These are phyloP conservation scores for Coniochaeta ligniaria DNA, from an alignment of 2,329 filamentous ascomycete genomes.

Conservation along the genomic window DNA sequence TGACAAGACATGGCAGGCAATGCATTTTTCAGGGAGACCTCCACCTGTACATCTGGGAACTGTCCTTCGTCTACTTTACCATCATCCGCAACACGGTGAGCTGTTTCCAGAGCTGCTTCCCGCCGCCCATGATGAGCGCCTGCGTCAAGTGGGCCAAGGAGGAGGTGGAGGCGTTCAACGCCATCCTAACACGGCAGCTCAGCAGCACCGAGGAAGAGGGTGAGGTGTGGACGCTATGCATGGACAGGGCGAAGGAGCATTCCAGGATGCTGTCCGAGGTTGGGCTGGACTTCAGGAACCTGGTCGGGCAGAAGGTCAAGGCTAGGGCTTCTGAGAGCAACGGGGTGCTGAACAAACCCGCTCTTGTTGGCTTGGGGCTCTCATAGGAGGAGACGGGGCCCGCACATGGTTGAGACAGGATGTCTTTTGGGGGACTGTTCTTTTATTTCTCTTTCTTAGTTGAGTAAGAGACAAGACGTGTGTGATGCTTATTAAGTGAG, in stretches of 20 bases:
- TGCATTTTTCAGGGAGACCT: slow-evolving; percentile 94
- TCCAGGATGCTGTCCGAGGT: slow-evolving; percentile 75
- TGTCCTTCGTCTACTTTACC: slow-evolving; percentile 93
- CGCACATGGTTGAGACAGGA: neutral
- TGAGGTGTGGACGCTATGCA: slow-evolving; percentile 73
- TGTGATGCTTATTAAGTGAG: too few species aligned
- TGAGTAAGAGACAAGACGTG: too few species aligned
- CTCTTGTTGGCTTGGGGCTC: slow-evolving; percentile 33
- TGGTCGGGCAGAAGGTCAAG: slow-evolving; percentile 59
- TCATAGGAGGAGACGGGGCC: neutral
- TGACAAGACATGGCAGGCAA: slow-evolving; percentile 50
- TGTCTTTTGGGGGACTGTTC: neutral
- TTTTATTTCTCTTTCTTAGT: too few species aligned
- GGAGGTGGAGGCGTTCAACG: slow-evolving; percentile 85
- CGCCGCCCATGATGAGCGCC: slow-evolving; percentile 79
- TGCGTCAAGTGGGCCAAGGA: slow-evolving; percentile 99
- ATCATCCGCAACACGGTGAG: slow-evolving; percentile 88
- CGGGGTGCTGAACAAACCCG: neutral
- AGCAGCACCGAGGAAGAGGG: slow-evolving; percentile 77
- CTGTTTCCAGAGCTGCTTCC: slow-evolving; percentile 83
- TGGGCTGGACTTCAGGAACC: slow-evolving; percentile 78
- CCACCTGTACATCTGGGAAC: slow-evolving; percentile 86
- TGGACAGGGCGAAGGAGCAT: slow-evolving; percentile 74
- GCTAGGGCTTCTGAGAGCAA: slow-evolving; percentile 5
- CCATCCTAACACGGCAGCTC: slow-evolving; percentile 72